Evolutionary conservation across 306 rosid genomes (phyloP).

Genomic region (Amphicarpaea edgeworthii): DNA sequence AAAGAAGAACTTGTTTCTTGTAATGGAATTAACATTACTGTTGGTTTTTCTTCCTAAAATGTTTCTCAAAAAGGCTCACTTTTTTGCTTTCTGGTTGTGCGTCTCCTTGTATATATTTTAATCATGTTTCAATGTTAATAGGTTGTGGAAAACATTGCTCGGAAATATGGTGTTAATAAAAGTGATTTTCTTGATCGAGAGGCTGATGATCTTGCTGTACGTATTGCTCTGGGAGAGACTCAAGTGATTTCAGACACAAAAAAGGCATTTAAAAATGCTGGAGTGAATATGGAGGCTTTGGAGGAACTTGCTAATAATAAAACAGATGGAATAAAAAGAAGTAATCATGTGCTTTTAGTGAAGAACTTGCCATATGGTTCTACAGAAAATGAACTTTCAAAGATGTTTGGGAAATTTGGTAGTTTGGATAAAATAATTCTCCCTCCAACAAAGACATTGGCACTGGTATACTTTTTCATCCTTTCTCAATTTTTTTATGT

Average conservation of each 20-base stretch:
- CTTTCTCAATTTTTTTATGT: conserved; percentile 15
- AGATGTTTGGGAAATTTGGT: conserved; percentile 89
- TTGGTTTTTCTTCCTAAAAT: conserved; percentile 39
- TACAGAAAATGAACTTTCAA: conserved; percentile 77
- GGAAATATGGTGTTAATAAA: conserved; percentile 84
- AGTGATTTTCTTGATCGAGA: conserved; percentile 80
- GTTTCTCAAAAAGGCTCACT: conserved; percentile 11
- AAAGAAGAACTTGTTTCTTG: neutral
- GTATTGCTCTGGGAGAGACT: conserved; percentile 87
- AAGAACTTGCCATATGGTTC: conserved; percentile 95
- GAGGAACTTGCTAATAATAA: conserved; percentile 74
- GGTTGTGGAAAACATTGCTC: conserved; percentile 87
- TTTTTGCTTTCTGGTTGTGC: conserved; percentile 18
- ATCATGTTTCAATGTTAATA: conserved; percentile 42
- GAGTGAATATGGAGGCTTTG: conserved; percentile 77
- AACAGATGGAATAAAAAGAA: conserved; percentile 79
- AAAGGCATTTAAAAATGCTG: conserved; percentile 79
- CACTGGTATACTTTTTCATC: conserved; percentile 68
- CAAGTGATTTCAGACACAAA: conserved; percentile 92
- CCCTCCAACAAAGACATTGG: conserved; percentile 87
- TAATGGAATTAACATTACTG: neutral
- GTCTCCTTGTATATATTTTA: conserved; percentile 20
- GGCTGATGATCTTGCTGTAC: conserved; percentile 89
- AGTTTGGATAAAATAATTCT: conserved; percentile 86
- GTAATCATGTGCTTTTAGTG: conserved; percentile 84